Base-by-base conservation (phyloP, 495 filamentous ascomycete species). In the Tuber magnatum region DNA sequence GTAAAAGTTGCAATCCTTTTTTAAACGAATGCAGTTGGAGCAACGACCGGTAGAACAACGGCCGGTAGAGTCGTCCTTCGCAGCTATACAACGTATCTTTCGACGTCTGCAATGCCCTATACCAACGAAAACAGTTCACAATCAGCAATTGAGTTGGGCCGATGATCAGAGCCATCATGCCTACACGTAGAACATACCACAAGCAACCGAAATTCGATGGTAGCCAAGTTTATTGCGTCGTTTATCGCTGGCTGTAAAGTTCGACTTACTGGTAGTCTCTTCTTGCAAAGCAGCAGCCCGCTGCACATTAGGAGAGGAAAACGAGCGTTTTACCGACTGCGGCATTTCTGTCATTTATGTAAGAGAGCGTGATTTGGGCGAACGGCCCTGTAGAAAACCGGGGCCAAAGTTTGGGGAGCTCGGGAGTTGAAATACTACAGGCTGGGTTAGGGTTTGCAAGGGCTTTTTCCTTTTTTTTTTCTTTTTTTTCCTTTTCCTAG, bases 171-270 rank as follows among this genome's bases (percentile, higher is more conserved):
- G 73, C 68, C 51, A 65, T 32, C 56, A 65, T 8, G 56, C 12
- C 56, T 65, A 16, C 56, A 75, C 78, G 72, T 73, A 71, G 76
- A 73, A 90, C 94, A 90, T 88, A 99, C 95, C 92, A 87, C 95
- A 99, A 79, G 95, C 95, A 83, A 98, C 93, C 74, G 95, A 97
- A 48, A 94, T 97, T 75, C 95, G 91, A 86, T 97, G 94, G 84
- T 99, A 99, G 43, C 95, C 95, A 72, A 99, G 87, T 85, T 97
- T 98, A 83, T 98, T 99, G 80, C 95, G 91, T 83, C 92, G 91
- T 85, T 95, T 97, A 81, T 97, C 94, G n/a, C n/a, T n/a, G n/a
- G n/a, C n/a, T n/a, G n/a, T n/a, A n/a, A n/a, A n/a, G n/a, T n/a
- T n/a, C n/a, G n/a, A n/a, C n/a, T n/a, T n/a, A n/a, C n/a, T n/a